phyloP scores from a whole-genome alignment of 805 yeast genomes.

The Ascoidea rubescens region DNA sequence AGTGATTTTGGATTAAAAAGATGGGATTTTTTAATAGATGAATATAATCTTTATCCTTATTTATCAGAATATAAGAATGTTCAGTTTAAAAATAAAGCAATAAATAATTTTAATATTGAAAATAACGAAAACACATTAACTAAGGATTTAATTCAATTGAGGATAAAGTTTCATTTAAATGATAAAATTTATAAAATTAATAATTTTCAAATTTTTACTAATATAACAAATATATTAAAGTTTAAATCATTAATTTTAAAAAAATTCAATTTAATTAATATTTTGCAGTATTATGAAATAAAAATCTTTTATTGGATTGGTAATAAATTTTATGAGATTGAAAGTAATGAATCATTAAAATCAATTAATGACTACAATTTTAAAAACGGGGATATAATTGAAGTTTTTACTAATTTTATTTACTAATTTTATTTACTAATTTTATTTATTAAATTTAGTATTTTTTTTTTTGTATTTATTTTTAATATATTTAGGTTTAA shows the following conservation, averaged over 20 bases:
- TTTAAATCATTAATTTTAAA: too few relatives aligned
- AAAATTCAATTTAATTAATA: too few relatives aligned
- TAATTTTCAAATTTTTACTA: too few relatives aligned
- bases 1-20: conserved; percentile 4
- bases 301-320: background rate
- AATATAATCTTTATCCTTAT: background rate
- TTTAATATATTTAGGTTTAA: too few relatives aligned
- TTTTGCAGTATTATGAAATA: background rate
- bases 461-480: background rate
- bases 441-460: too few relatives aligned
- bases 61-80: background rate
- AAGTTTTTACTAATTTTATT: background rate
- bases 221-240: background rate
- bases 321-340: background rate
- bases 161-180: background rate
- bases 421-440: background rate
- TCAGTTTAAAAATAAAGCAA: conserved; percentile 1
- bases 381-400: background rate
- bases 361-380: background rate
- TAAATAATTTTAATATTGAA: background rate
- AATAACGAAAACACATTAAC: conserved; percentile 1
- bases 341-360: too few relatives aligned
- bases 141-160: background rate
- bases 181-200: too few relatives aligned
- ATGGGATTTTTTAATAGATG: conserved; percentile 7